Conservation (phyloP, 805 yeast species). For the Kockiozyma suomiensis region DNA sequence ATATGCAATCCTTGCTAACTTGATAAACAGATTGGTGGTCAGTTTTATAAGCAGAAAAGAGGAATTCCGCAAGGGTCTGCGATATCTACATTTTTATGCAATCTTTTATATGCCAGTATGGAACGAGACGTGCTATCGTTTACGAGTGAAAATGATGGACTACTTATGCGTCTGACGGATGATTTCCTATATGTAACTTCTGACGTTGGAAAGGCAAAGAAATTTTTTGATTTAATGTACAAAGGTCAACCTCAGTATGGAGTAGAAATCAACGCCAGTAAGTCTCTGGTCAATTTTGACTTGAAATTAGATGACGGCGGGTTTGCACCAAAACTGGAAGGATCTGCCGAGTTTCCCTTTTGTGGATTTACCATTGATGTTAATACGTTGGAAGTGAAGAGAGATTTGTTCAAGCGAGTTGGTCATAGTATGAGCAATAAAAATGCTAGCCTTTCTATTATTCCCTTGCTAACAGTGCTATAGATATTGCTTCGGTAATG, state of each 20-base stretch:
- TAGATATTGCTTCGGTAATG: conserved; percentile 10
- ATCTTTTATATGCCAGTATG: conserved; percentile 67
- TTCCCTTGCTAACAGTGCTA: background rate
- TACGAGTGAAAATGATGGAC: conserved; percentile 38
- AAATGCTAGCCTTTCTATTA: background rate
- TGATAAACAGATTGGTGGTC: conserved; percentile 40
- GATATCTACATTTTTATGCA: conserved; percentile 73
- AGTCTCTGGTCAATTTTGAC: conserved; percentile 42
- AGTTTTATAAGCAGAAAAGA: conserved; percentile 51
- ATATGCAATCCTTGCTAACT: no score
- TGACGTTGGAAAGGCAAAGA: conserved; percentile 40
- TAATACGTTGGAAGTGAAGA: conserved; percentile 16
- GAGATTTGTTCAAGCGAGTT: conserved; percentile 17
- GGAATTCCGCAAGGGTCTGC: conserved; percentile 89
- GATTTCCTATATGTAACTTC: conserved; percentile 77
- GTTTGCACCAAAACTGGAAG: background rate
- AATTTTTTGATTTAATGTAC: conserved; percentile 40
- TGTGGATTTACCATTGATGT: conserved; percentile 27
- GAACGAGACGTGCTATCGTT: conserved; percentile 45
- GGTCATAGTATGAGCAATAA: conserved; percentile 5
- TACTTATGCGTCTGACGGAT: conserved; percentile 72
- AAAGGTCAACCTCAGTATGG: conserved; percentile 49
- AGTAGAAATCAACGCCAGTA: conserved; percentile 48
- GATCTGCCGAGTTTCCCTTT: conserved; percentile 24
- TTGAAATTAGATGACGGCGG: background rate